These are phyloP conservation scores for Pythium dissimile DNA, from an alignment of 352 stramenopile species.

Conservation along the genomic window DNA sequence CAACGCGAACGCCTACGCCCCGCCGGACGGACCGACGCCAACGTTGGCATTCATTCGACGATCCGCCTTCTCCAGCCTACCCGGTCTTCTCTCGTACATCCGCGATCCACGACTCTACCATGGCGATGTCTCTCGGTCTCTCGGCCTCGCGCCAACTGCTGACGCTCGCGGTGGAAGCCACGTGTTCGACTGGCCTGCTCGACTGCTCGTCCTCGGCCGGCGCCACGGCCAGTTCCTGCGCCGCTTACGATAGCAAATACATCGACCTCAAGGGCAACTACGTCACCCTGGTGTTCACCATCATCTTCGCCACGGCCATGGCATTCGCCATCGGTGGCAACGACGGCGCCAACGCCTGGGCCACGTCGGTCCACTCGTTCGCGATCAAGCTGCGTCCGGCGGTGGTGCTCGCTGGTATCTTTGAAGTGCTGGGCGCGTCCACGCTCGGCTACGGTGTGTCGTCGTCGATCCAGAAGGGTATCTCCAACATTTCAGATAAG, in stretches of 20 bases:
- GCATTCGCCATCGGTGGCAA: conserved; percentile 66
- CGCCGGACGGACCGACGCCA: no score
- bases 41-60: neutral
- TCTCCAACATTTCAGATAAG: conserved; percentile 23
- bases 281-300: conserved; percentile 18
- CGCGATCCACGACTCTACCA: neutral
- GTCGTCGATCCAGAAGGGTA: conserved; percentile 60
- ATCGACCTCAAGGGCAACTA: conserved; percentile 23
- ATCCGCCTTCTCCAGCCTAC: neutral
- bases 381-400: conserved; percentile 68
- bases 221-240: conserved; percentile 7
- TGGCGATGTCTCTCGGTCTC: conserved; percentile 3
- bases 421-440: conserved; percentile 79
- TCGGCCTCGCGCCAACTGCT: conserved; percentile 9
- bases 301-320: conserved; percentile 26
- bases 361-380: conserved; percentile 64
- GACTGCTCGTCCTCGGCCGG: conserved; percentile 10
- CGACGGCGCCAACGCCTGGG: conserved; percentile 88
- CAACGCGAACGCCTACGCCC: no score
- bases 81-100: no score
- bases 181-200: conserved; percentile 15
- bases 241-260: conserved; percentile 25
- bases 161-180: conserved; percentile 3
- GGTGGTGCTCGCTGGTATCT: conserved; percentile 65
- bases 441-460: conserved; percentile 77